Base-by-base conservation (phyloP, 306 rosid species). In the Hippophae tibetana region DNA sequence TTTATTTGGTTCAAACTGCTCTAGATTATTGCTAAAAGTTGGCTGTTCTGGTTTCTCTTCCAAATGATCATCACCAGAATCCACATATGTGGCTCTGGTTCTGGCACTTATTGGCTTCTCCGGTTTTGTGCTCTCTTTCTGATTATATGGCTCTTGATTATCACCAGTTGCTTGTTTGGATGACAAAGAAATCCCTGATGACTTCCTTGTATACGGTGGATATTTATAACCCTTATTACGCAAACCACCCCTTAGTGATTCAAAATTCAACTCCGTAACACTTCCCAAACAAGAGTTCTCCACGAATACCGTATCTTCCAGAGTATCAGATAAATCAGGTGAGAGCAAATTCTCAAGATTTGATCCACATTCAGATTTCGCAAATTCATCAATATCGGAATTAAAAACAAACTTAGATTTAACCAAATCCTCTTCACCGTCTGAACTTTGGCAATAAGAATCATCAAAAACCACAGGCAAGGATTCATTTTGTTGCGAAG, bases 221-320 rank as follows among this genome's bases (percentile, higher is more conserved):
- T 44, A 75, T 57, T 52, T 75, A 43, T 51, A 53, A 68, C 81
- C 85, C 76, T 77, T 88, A 60, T 88, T 85, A 66, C 95, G 89
- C 59, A 86, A 45, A 60, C 99, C 99, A 47, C 99, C 99, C 59
- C 58, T 92, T 84, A 92, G 67, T 1, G 62, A 58, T 68, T 83
- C 88, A 48, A 72, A 84, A 58, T 46, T 77, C 64, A 92, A 75
- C 73, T 79, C 93, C 58, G 43, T 73, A 38, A 14, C 75, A 60
- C 70, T 58, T 59, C 69, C 89, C 47, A 56, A 54, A 42, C 13
- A 66, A 56, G 77, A 68, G 57, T 68, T 80, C 52, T 67, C 71
- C 10, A 13, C 31, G 52, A 62, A 59, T 68, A 65, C 78, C 14
- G 63, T 44, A 31, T 74, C 76, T 48, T 74, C 63, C 56, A n/a